These are phyloP conservation scores for Arctostaphylos glauca DNA, from an alignment of 148 eudicot species.

Conservation along the genomic window DNA sequence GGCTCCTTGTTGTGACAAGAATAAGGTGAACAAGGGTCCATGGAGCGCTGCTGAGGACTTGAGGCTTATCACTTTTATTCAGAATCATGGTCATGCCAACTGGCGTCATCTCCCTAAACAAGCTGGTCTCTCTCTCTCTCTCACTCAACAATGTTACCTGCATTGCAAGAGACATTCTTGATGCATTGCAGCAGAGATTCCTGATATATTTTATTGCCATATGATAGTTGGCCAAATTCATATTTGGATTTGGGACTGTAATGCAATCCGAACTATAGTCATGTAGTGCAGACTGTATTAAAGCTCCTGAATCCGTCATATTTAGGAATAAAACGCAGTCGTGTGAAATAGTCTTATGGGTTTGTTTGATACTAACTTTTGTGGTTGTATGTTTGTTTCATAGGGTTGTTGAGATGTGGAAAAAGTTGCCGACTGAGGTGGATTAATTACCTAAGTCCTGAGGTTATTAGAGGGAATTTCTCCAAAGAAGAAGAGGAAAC, in stretches of 20 bases:
- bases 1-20: conserved; percentile 63
- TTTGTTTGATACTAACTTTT: background rate
- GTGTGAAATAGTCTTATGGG: too few relatives aligned
- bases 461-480: conserved; percentile 48
- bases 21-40: conserved; percentile 51
- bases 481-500: conserved; percentile 42
- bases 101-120: conserved; percentile 59
- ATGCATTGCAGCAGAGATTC: background rate
- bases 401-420: conserved; percentile 52
- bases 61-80: conserved; percentile 39
- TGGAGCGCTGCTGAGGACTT: conserved; percentile 60
- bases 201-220: background rate
- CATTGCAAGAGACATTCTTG: background rate
- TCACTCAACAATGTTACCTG: background rate
- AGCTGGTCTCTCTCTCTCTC: conserved; percentile 35
- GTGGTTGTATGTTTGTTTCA: background rate
- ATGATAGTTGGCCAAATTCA: too few relatives aligned
- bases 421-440: conserved; percentile 61
- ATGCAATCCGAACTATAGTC: too few relatives aligned
- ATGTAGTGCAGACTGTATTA: too few relatives aligned
- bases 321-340: background rate
- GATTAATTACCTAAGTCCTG: conserved; percentile 59
- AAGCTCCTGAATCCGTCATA: background rate
- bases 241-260: too few relatives aligned
- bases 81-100: conserved; percentile 43